phyloP scores from a whole-genome alignment of 495 filamentous ascomycete genomes.

The Trichocladium antarcticum region DNA sequence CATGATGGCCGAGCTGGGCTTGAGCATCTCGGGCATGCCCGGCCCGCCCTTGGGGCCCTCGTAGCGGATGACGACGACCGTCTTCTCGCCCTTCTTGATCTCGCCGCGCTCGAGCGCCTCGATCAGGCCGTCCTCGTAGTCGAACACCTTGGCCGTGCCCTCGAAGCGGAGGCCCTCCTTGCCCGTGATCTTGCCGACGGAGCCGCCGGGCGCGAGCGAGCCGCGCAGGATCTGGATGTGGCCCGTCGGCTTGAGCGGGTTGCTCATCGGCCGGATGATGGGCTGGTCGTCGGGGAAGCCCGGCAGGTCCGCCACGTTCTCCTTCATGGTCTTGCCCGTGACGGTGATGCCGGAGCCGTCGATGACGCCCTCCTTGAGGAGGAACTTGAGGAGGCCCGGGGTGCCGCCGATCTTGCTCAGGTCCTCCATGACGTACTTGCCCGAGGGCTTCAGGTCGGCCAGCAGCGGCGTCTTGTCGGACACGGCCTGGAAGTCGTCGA shows the following conservation, averaged over 20 bases:
- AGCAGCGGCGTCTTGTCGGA: slow-evolving; percentile 87
- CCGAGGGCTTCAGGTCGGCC: slow-evolving; percentile 92
- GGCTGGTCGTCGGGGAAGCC: slow-evolving; percentile 75
- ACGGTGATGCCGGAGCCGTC: slow-evolving; percentile 84
- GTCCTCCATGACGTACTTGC: slow-evolving; percentile 94
- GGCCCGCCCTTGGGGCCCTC: slow-evolving; percentile 75
- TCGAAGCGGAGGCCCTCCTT: slow-evolving; percentile 88
- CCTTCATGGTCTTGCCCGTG: slow-evolving; percentile 82
- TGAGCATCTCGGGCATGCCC: slow-evolving; percentile 83
- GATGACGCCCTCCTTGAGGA: slow-evolving; percentile 81
- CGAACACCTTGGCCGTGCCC: slow-evolving; percentile 79
- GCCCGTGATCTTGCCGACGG: slow-evolving; percentile 95
- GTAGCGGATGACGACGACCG: slow-evolving; percentile 94
- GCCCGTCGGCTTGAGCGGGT: slow-evolving; percentile 88
- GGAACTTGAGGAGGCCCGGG: slow-evolving; percentile 79
- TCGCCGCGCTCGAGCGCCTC: slow-evolving; percentile 64
- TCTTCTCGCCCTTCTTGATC: slow-evolving; percentile 94
- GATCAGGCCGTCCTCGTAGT: slow-evolving; percentile 74
- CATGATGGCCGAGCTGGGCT: slow-evolving; percentile 75
- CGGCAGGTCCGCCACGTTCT: slow-evolving; percentile 72
- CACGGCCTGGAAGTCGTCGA: slow-evolving; percentile 95
- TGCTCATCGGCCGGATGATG: slow-evolving; percentile 81
- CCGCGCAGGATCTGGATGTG: slow-evolving; percentile 97
- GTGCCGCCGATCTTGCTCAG: slow-evolving; percentile 84
- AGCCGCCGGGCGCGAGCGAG: slow-evolving; percentile 78